Base-by-base conservation (phyloP, 768 basidiomycete genomes). In the Xerocomus spinulosus region DNA sequence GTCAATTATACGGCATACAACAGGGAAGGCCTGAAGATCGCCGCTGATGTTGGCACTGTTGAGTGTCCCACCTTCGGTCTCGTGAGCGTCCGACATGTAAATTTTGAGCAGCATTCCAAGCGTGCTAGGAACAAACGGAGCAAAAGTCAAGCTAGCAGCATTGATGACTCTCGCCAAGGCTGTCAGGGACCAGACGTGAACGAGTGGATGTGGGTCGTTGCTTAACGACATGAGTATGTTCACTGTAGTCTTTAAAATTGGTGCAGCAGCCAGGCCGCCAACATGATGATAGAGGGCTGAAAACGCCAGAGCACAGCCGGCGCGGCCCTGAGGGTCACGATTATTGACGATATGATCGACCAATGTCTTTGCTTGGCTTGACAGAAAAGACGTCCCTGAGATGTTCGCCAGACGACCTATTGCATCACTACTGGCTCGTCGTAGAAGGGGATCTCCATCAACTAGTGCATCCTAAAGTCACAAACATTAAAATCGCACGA, bases 341-440 rank as follows among this genome's bases (percentile, higher is more conserved):
- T 98, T 96, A 67, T 77, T 91, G 47, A 98, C 92, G 20, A 98
- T 87, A 58, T 92, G 87, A 56, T 96, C 88, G 9, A 98, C 92
- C 4, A 97, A 74, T 52, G 82, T 82, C 66, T 96, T 96, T 52
- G 92, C 85, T 65, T 94, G 88, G 37, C 76, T 78, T 1, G 89
- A 87, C 42, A 97, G 73, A 72, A 93, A 95, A 34, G 76, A 78
- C 7, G 85, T 90, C 5, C 86, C 91, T 1, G 87, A 87, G 26
- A 95, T 70, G 56, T 81, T 87, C 8, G 90, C 86, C 8, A 98
- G 70, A 14, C 90, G 82, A 14, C 95, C 96, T 50, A 98, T 81
- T 0, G 87, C 82, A 65, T 96, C 92, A 53, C 92, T 93, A 30
- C 85, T 83, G 0, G 85, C 82, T 15, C 78, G 78, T 2, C 94